Evolutionary conservation across 257 asterid species (phyloP).

Genomic region (Solanum ahanhuiri): DNA sequence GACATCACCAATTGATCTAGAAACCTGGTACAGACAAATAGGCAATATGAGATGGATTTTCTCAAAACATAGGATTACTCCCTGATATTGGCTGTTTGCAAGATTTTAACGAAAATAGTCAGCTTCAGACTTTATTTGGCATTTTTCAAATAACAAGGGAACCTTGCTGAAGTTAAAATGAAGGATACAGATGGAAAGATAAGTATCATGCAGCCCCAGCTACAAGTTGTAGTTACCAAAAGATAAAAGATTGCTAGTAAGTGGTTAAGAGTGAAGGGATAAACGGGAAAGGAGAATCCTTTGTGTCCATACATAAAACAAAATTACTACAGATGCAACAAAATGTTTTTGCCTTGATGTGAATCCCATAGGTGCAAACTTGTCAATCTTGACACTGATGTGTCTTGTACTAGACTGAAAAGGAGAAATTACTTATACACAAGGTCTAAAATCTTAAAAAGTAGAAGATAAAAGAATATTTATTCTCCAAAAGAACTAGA

Average conservation of each 20-base stretch:
- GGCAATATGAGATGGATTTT: not conserved
- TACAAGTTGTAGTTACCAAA: not conserved
- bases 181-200: not conserved
- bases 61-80: not conserved
- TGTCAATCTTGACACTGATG: not conserved
- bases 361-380: not conserved
- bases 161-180: not conserved
- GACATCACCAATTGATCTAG: constrained; percentile 30
- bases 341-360: not conserved
- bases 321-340: not conserved
- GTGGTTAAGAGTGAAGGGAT: not conserved
- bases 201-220: not conserved
- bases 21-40: constrained; percentile 12
- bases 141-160: not conserved
- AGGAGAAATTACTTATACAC: not conserved
- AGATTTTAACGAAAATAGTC: not conserved
- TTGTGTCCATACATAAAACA: not conserved
- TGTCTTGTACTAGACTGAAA: not conserved
- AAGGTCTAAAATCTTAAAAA: not conserved
- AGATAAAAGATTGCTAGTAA: not conserved
- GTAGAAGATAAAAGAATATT: not conserved
- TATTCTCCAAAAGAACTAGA: not conserved
- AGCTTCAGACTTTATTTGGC: not conserved
- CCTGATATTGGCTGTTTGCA: not conserved
- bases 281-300: not conserved